Evolutionary conservation across 495 filamentous ascomycete species (phyloP), one percentile per base, ranked within the genome.

Genomic region (Penicillium manginii): DNA sequence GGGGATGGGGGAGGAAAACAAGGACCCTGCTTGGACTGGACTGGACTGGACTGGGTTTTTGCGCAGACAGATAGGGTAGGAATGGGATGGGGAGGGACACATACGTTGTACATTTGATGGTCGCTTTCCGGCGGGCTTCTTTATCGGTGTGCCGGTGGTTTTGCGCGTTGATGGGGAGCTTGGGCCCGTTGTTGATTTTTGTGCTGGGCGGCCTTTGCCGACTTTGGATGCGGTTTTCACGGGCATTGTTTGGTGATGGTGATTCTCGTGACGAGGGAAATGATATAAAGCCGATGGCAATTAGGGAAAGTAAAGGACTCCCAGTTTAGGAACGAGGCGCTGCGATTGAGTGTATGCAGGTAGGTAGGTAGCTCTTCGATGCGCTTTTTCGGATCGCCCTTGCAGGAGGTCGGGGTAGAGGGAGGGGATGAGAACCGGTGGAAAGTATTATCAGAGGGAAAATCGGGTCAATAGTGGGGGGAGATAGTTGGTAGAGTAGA

Each of bases 91-190:
- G n/a, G n/a, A n/a, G n/a, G n/a, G n/a, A n/a, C n/a, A 32, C 45
- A 37, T 72, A 80, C 76, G 77, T 63, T 78, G 73, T 40, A 80
- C 67, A 63, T 73, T 63, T 43, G 70, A 70, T 18, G 50, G 39
- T 37, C 56, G 59, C 22, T 68, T 63, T 51, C 50, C 62, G 5
- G 60, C 46, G 6, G 68, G 43, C 33, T 54, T 60, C 53, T 76
- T 77, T 18, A 61, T 59, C 33, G 43, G 55, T 57, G 48, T 63
- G 11, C 31, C 21, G 11, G 32, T 50, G 39, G 50, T 8, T 45
- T 58, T 60, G 18, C 31, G 53, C 35, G 43, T 64, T 4, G 57
- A 29, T 37, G 35, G 35, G 5, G 35, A 4, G 51, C 50, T 52
- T 60, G 46, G 58, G 45, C 46, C 54, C 12, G 55, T 17, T 40